phyloP scores from a whole-genome alignment of 768 basidiomycete genomes.

The Polyporus arcularius region DNA sequence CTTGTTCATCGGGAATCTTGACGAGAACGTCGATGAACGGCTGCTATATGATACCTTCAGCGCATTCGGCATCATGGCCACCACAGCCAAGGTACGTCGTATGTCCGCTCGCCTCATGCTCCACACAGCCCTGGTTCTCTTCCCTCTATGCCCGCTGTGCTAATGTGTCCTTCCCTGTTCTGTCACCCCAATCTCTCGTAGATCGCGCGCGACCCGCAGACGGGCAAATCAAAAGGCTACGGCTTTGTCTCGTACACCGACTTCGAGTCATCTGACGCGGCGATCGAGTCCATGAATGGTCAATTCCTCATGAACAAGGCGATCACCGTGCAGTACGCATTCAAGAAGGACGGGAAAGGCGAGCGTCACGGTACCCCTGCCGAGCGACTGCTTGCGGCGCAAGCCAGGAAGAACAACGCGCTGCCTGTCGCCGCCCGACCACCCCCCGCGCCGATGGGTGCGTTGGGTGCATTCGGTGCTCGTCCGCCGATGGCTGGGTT shows the following conservation, averaged over 20 bases:
- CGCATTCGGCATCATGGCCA: constrained; percentile 91
- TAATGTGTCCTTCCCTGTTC: neutral
- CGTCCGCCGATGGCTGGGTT: constrained; percentile 69
- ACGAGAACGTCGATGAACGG: constrained; percentile 93
- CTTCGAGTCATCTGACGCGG: constrained; percentile 96
- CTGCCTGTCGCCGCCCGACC: constrained; percentile 77
- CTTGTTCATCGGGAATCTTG: constrained; percentile 93
- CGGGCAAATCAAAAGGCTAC: constrained; percentile 91
- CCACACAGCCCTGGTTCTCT: neutral
- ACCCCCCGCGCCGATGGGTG: constrained; percentile 64
- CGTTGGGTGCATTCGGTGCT: constrained; percentile 57
- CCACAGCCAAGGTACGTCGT: constrained; percentile 76
- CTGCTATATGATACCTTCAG: constrained; percentile 94
- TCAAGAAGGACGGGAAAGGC: constrained; percentile 99
- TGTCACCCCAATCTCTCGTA: constrained; percentile 32
- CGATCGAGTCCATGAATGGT: constrained; percentile 94
- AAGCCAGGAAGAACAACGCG: constrained; percentile 94
- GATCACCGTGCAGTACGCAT: constrained; percentile 95
- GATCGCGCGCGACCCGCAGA: constrained; percentile 88
- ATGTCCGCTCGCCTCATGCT: constrained; percentile 10
- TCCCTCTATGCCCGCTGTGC: neutral
- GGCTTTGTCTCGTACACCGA: constrained; percentile 98
- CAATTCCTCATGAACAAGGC: constrained; percentile 99
- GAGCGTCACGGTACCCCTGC: constrained; percentile 96
- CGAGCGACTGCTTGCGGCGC: constrained; percentile 93